A percentile compares a stretch with the other conserved stretches of the same genome.
Conservation (phyloP, 83 land plant species). For the Picea abies region DNA sequence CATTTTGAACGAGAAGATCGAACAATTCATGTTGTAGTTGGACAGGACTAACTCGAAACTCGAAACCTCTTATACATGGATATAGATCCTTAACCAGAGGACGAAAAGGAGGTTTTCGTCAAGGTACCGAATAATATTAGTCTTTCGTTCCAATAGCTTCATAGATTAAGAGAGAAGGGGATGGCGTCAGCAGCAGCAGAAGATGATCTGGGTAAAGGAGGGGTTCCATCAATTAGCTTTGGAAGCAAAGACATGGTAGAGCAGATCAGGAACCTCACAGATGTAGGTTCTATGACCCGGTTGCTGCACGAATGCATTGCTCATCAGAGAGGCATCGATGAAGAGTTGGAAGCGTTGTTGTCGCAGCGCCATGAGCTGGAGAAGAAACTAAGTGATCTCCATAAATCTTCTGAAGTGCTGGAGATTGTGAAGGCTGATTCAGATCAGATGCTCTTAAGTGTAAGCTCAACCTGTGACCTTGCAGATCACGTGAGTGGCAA, state of each 20-base stretch:
- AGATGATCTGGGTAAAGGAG: neutral
- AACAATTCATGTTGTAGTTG: too few species aligned
- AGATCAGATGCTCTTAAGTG: constrained; percentile 58
- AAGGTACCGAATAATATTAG: too few species aligned
- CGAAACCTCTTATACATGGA: too few species aligned
- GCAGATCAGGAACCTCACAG: constrained; percentile 76
- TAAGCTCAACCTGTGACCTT: constrained; percentile 54
- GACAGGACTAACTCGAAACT: too few species aligned
- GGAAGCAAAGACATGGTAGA: constrained; percentile 53
- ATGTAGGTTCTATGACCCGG: constrained; percentile 93
- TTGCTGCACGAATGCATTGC: constrained; percentile 95
- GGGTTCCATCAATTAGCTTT: constrained; percentile 27
- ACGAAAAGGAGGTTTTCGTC: too few species aligned
- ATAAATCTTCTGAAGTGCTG: constrained; percentile 61
- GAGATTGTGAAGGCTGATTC: constrained; percentile 71
- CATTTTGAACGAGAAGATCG: too few species aligned
- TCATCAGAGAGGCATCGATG: constrained; percentile 80
- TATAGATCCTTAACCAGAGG: too few species aligned
- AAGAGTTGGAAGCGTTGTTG: constrained; percentile 71
- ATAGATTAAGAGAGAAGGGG: too few species aligned
- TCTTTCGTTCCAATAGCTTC: too few species aligned
- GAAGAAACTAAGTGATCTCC: constrained; percentile 63
- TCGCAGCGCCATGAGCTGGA: constrained; percentile 83
- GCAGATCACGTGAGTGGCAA: constrained; percentile 84
- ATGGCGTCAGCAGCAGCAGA: constrained; percentile 8